Conservation (phyloP, 148 eudicot genomes). For the Dianthus caryophyllus region DNA sequence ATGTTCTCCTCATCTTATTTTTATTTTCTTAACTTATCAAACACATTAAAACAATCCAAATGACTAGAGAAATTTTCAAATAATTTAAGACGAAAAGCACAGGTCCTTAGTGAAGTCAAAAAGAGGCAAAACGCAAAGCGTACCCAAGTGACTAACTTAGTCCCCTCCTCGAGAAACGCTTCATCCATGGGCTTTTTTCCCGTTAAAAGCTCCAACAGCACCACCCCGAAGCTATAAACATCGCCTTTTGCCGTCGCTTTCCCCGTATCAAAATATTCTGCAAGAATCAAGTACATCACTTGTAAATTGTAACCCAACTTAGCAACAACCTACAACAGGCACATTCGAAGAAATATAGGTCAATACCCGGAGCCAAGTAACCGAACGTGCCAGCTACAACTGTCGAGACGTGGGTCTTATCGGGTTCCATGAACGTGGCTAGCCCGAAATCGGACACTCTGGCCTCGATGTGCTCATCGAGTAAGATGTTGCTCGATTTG, state of each 20-base stretch:
- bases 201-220: slow-evolving; percentile 78
- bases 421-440: slow-evolving; percentile 85
- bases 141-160: slow-evolving; percentile 93
- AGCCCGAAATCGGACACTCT: slow-evolving; percentile 85
- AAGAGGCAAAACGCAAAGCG: background rate
- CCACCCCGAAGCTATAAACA: slow-evolving; percentile 93
- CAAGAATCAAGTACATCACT: background rate
- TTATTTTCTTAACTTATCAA: too few species aligned
- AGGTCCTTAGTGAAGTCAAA: too few species aligned
- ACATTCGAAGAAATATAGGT: background rate
- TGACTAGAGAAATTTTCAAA: too few species aligned
- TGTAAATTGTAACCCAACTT: background rate
- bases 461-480: slow-evolving; percentile 75
- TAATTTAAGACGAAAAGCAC: too few species aligned
- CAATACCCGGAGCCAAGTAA: slow-evolving; percentile 81
- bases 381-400: slow-evolving; percentile 90
- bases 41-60: too few species aligned
- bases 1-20: too few species aligned
- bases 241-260: slow-evolving; percentile 93
- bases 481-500: slow-evolving; percentile 86
- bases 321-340: background rate
- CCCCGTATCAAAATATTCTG: slow-evolving; percentile 96
- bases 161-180: slow-evolving; percentile 79
- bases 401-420: slow-evolving; percentile 87
- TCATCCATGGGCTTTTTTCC: slow-evolving; percentile 88